Evolutionary conservation across 768 basidiomycete genomes (phyloP).

Genomic region (Pulveroboletus sp.): DNA sequence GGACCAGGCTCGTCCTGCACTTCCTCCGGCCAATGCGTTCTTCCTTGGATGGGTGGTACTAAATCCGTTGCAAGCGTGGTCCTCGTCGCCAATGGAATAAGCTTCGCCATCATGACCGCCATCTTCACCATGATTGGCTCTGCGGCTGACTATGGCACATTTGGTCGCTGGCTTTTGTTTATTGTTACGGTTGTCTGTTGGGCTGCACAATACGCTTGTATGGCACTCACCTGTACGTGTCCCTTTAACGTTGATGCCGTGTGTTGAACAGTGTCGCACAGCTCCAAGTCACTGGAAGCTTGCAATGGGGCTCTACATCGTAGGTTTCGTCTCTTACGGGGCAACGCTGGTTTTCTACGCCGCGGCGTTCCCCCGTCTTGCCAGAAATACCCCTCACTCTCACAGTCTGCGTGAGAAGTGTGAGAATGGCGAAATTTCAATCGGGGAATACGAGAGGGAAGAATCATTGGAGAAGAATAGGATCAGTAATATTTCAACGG

Average conservation of each 20-base stretch:
- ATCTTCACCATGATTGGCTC: constrained; percentile 76
- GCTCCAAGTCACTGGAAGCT: constrained; percentile 67
- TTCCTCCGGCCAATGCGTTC: constrained; percentile 69
- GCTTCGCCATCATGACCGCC: constrained; percentile 75
- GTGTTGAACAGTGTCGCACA: constrained; percentile 21
- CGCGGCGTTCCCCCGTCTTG: constrained; percentile 74
- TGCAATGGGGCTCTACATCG: constrained; percentile 76
- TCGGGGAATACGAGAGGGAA: constrained; percentile 65
- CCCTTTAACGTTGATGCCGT: neutral
- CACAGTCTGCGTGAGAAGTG: constrained; percentile 51
- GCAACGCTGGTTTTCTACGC: constrained; percentile 81
- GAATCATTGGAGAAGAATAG: constrained; percentile 81
- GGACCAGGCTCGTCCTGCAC: constrained; percentile 71
- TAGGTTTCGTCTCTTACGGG: constrained; percentile 75
- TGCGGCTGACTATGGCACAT: constrained; percentile 37
- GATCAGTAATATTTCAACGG: constrained; percentile 82
- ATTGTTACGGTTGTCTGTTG: constrained; percentile 70
- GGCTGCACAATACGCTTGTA: constrained; percentile 74
- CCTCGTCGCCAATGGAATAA: constrained; percentile 70
- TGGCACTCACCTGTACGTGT: constrained; percentile 63
- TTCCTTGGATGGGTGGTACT: constrained; percentile 72
- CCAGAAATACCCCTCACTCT: constrained; percentile 68
- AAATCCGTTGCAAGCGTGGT: constrained; percentile 74
- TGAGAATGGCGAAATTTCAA: constrained; percentile 53
- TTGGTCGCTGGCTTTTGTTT: constrained; percentile 77